phyloP scores from a whole-genome alignment of 257 asterid species.

The Solanum neorickii region DNA sequence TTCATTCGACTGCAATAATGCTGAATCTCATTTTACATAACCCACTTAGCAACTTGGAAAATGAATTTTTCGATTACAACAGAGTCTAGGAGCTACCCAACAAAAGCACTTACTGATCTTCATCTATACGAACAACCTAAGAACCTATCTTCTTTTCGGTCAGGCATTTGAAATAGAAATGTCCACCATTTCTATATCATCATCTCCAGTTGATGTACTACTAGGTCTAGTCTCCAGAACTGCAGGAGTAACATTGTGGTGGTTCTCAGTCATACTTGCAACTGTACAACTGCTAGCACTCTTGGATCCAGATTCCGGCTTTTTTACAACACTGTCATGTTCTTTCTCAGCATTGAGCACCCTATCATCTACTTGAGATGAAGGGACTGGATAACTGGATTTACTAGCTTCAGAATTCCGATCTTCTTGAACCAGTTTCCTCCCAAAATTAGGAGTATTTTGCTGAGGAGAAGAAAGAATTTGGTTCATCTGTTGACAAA shows the following conservation, averaged over 20 bases:
- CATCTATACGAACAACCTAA: not conserved
- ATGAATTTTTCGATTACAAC: not conserved
- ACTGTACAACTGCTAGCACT: not conserved
- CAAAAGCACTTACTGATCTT: not conserved
- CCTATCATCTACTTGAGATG: not conserved
- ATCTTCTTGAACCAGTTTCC: conserved; percentile 6
- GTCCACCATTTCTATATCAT: not conserved
- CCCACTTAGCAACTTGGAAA: not conserved
- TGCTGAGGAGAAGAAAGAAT: conserved; percentile 33
- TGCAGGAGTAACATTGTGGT: not conserved
- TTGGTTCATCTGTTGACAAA: conserved; percentile 29
- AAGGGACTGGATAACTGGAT: conserved; percentile 1
- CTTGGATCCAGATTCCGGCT: not conserved
- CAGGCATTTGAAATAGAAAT: not conserved
- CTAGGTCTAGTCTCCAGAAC: not conserved
- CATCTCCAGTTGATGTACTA: not conserved
- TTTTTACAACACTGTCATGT: not conserved
- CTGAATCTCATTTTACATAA: not conserved
- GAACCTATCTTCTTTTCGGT: not conserved
- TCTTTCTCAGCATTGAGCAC: conserved; percentile 9
- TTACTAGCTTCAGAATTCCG: conserved; percentile 9
- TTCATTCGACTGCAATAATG: not conserved
- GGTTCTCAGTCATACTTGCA: not conserved
- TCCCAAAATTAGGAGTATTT: conserved; percentile 1
- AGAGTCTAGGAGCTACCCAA: not conserved